These are phyloP conservation scores for Tagetes erecta DNA, from an alignment of 129 eudicot genomes.

Conservation along the genomic window DNA sequence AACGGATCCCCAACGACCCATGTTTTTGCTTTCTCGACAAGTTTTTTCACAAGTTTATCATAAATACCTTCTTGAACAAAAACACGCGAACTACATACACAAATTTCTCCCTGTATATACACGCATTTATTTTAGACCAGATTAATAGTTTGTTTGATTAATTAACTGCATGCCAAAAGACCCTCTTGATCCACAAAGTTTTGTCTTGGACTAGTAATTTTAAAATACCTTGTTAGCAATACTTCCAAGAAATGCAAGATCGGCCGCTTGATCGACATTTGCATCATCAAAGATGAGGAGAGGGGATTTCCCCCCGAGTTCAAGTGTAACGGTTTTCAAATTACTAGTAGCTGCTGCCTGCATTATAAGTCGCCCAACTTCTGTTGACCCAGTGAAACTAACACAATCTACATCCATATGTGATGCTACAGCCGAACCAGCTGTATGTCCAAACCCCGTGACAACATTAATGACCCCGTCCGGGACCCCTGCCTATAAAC, in stretches of 20 bases:
- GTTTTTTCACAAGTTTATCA: constrained; percentile 40
- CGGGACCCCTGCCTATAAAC: constrained; percentile 79
- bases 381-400: constrained; percentile 85
- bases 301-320: constrained; percentile 93
- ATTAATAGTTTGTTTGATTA: neutral
- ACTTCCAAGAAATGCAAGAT: constrained; percentile 61
- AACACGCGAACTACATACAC: constrained; percentile 78
- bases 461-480: constrained; percentile 83
- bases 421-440: constrained; percentile 74
- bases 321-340: constrained; percentile 74
- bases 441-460: constrained; percentile 67
- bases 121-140: neutral
- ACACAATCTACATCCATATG: constrained; percentile 87
- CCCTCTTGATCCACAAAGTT: too few relatives aligned
- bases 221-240: constrained; percentile 57
- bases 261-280: constrained; percentile 57
- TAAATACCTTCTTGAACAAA: constrained; percentile 82
- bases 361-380: constrained; percentile 74
- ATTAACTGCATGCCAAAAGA: neutral
- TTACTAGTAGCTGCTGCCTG: constrained; percentile 89
- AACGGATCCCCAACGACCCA: constrained; percentile 92
- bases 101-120: constrained; percentile 68
- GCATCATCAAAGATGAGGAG: constrained; percentile 75
- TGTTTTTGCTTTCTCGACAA: constrained; percentile 51
- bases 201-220: too few relatives aligned